Conservation (phyloP, 2,329 filamentous ascomycete genomes). For the Fusarium graminum region DNA sequence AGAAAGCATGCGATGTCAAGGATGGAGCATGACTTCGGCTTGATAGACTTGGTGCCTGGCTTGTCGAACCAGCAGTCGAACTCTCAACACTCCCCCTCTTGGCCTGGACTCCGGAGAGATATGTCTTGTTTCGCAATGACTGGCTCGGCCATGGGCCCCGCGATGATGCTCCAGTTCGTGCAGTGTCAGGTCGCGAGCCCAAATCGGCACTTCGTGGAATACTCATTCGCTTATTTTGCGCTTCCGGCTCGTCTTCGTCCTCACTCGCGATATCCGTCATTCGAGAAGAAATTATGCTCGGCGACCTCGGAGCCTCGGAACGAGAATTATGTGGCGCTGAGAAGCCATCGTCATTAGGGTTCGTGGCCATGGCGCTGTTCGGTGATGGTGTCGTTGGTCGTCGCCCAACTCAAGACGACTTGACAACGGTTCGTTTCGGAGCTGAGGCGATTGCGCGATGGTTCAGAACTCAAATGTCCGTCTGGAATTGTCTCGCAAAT, state of each 20-base stretch:
- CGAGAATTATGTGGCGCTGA: constrained; percentile 57
- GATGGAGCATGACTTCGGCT: constrained; percentile 91
- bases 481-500: constrained; percentile 15
- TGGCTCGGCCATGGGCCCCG: constrained; percentile 65
- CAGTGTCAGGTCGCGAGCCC: constrained; percentile 67
- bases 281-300: constrained; percentile 78
- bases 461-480: constrained; percentile 14
- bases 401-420: constrained; percentile 23
- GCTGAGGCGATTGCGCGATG: constrained; percentile 25
- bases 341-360: constrained; percentile 57
- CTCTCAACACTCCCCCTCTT: constrained; percentile 60
- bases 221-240: constrained; percentile 48
- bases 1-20: constrained; percentile 90
- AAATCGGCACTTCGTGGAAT: constrained; percentile 58
- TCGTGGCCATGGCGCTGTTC: constrained; percentile 51
- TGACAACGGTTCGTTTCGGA: constrained; percentile 28
- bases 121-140: constrained; percentile 65
- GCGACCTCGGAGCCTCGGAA: constrained; percentile 62
- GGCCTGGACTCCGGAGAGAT: constrained; percentile 57
- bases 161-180: constrained; percentile 61
- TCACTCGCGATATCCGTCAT: constrained; percentile 75
- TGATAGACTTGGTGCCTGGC: constrained; percentile 68
- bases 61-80: constrained; percentile 66
- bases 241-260: constrained; percentile 62
- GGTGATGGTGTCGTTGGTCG: constrained; percentile 36